Evolutionary conservation across 2,329 filamentous ascomycete species (phyloP).

Genomic region (Fusarium verrucosum): DNA sequence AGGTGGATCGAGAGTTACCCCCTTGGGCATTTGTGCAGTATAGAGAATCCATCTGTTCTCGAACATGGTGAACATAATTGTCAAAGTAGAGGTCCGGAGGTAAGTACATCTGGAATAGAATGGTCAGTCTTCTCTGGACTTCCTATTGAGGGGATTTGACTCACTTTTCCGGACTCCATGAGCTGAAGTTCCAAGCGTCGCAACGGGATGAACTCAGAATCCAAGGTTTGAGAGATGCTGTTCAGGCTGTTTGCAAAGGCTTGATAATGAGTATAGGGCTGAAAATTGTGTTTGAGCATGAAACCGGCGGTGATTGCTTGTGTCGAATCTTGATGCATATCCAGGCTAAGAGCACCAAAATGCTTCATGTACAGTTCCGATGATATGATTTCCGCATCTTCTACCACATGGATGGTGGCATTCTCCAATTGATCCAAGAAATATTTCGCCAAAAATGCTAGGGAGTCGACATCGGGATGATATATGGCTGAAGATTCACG

Average conservation of each 20-base stretch:
- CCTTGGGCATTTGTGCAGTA: conserved; percentile 47
- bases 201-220: conserved; percentile 50
- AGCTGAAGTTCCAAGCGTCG: conserved; percentile 62
- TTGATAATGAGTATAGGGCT: conserved; percentile 47
- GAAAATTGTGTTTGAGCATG: conserved; percentile 51
- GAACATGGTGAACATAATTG: conserved; percentile 53
- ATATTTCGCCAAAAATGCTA: conserved; percentile 55
- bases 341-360: conserved; percentile 45
- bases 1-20: conserved; percentile 50
- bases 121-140: conserved; percentile 22
- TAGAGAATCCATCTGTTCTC: conserved; percentile 55
- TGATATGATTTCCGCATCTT: conserved; percentile 47
- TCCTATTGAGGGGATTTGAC: neutral
- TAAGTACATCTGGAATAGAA: conserved; percentile 50
- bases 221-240: conserved; percentile 50
- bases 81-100: conserved; percentile 52
- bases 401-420: conserved; percentile 49
- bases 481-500: conserved; percentile 48
- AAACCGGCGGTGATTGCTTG: conserved; percentile 50
- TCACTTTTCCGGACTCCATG: conserved; percentile 61
- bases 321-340: conserved; percentile 42
- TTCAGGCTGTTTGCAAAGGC: conserved; percentile 49
- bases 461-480: conserved; percentile 46
- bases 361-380: conserved; percentile 58
- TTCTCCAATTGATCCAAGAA: conserved; percentile 64